Evolutionary conservation across 1,284 basidiomycete genomes (phyloP), one percentile per base, ranked within the genome.

Genomic region (Singerocomus inundabilis): DNA sequence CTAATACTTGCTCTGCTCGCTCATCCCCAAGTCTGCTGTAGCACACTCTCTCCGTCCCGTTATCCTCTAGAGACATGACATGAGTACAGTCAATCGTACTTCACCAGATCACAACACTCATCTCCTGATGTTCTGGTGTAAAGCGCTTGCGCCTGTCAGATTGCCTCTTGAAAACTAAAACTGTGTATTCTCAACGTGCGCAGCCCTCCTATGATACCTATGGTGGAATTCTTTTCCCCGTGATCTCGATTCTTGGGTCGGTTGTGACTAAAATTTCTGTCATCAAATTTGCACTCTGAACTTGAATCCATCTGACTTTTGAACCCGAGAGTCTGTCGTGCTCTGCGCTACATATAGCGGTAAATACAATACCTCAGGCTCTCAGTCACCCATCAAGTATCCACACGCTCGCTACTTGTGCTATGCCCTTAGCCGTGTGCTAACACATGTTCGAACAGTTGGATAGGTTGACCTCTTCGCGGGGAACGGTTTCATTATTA

Each of bases 391-490:
- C 26, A 21, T 21, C 21, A 21, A 21, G 21, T 21, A 21, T 21
- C 21, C 21, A 44, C 28, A 3, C n/a, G 32, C 36, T 34, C 10
- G n/a, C 21, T 28, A 18, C 28, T 28, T 16, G 18, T 31, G 37
- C 10, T 26, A 25, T 18, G 5, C 28, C 25, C n/a, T 31, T 18
- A 33, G 54, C 10, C 25, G 15, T 16, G 16, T 30, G 36, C 18
- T 46, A 9, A 48, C 29, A 2, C 31, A 12, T 25, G 11, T 38
- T 4, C 21, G 3, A 30, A 33, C 49, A 73, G 72, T 58, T 36
- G 76, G 74, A 46, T 74, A 83, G 51, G 72, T 78, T 40, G 67
- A 78, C 35, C 75, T 78, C 55, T 84, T 82, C 63, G 64, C 83
- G 44, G 69, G 77, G 46, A 66, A 80, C 54, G 81, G 82, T 18